Evolutionary conservation across 768 basidiomycete species (phyloP).

Genomic region (Tulasnella calospora): DNA sequence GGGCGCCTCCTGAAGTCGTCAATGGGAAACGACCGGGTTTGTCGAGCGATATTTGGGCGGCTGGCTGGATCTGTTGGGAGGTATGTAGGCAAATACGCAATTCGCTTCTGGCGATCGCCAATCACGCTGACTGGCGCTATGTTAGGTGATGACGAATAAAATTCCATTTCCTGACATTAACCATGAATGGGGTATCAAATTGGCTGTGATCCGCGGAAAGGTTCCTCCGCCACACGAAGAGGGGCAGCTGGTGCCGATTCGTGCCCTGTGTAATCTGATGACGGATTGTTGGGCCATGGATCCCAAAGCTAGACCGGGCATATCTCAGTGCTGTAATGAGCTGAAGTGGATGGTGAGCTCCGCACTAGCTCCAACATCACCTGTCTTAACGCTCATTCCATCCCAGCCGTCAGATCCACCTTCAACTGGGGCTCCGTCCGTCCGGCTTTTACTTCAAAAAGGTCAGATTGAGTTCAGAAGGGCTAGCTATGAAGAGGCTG

Average conservation of each 20-base stretch:
- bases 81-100: not conserved
- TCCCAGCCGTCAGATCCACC: not conserved
- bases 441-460: not conserved
- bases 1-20: not conserved
- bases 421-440: not conserved
- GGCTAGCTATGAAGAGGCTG: not conserved
- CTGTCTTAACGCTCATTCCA: not conserved
- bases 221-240: not conserved
- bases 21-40: not conserved
- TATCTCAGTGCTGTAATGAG: not conserved
- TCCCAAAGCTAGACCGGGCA: not conserved
- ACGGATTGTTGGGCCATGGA: not conserved
- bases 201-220: not conserved
- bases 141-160: not conserved
- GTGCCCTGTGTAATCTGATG: not conserved
- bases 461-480: not conserved
- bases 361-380: not conserved
- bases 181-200: not conserved
- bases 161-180: not conserved
- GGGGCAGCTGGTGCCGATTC: not conserved
- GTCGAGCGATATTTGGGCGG: not conserved
- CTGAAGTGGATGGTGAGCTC: not conserved
- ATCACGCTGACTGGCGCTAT: not conserved
- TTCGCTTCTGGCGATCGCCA: not conserved
- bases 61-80: not conserved